A percentile compares a stretch with the other conserved stretches of the same genome.
Conservation (phyloP, 768 basidiomycete species). For the Trichaptum fuscoviolaceum region DNA sequence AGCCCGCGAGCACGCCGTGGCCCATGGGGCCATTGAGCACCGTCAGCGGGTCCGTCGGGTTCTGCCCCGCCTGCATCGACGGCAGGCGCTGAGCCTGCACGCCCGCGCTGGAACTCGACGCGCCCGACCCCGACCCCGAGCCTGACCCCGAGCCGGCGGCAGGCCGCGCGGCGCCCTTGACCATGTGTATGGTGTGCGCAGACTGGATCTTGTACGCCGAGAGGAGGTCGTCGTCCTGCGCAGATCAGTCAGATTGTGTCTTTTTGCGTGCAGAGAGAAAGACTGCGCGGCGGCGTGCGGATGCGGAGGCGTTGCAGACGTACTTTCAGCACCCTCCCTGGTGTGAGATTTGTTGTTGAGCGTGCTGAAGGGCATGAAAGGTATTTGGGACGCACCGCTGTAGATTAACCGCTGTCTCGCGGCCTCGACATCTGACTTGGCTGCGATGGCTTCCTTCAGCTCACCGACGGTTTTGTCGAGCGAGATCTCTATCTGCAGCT, state of each 20-base stretch:
- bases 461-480: conserved; percentile 83
- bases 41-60: conserved; percentile 80
- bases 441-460: conserved; percentile 87
- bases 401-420: conserved; percentile 91
- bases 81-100: conserved; percentile 56
- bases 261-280: too few species aligned
- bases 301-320: conserved; percentile 10
- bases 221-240: conserved; percentile 75
- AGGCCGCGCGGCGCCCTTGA: conserved; percentile 68
- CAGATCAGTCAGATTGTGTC: conserved; percentile 6
- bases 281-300: conserved; percentile 1
- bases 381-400: conserved; percentile 51
- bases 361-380: not conserved
- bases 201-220: conserved; percentile 88
- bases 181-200: conserved; percentile 88
- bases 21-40: conserved; percentile 74
- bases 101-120: conserved; percentile 25
- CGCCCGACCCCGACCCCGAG: conserved; percentile 23
- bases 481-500: conserved; percentile 79
- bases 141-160: too few species aligned
- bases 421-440: conserved; percentile 78
- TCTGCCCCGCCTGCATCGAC: conserved; percentile 88
- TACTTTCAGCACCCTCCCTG: conserved; percentile 74
- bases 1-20: conserved; percentile 73
- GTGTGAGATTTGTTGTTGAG: not conserved